Evolutionary conservation across 495 filamentous ascomycete species (phyloP), one percentile per base, ranked within the genome.

Genomic region (Ramalina intermedia): DNA sequence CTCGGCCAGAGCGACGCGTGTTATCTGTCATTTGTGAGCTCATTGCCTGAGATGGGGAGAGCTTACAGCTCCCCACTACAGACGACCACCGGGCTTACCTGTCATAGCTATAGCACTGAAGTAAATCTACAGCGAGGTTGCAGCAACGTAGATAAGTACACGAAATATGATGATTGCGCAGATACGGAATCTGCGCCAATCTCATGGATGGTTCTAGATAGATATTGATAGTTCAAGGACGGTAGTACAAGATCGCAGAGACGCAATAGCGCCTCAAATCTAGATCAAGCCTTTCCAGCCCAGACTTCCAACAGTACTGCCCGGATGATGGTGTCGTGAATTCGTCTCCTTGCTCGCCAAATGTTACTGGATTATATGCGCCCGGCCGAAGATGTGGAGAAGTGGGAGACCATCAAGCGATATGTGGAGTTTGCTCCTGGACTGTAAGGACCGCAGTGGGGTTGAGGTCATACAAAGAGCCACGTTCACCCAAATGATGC

Each of bases 1-100:
- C 85, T 54, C 91, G 82, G 43, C 88, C 88, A 14, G 91, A 96
- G 60, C 93, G 83, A 66, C 91, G 81, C 49, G 50, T 56, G 23
- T 36, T 46, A 33, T 54, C 51, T 57, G 43, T 14, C 6, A 24
- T 20, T 1, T 4, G 29, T 33, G 29, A 33, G 29, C 29, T 33
- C 29, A 33, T 33, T 33, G 29, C 29, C 12, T 35, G 16, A 39
- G 13, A 20, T 26, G 26, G 27, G 26, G 20, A 37, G 18, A 27
- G 16, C 36, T 14, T n/a, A 40, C 24, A 33, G n/a, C 26, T 18
- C 43, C 38, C 46, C 37, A 21, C 46, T 27, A 52, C 20, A 23
- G 20, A 36, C 29, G 17, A 18, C 23, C 33, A 38, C 37, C 23
- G 45, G 51, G 49, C 53, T 55, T 47, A 55, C 53, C 53, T 52